Evolutionary conservation across 768 basidiomycete species (phyloP), one percentile per base, ranked within the genome.

Genomic region (Lactarius sp.): DNA sequence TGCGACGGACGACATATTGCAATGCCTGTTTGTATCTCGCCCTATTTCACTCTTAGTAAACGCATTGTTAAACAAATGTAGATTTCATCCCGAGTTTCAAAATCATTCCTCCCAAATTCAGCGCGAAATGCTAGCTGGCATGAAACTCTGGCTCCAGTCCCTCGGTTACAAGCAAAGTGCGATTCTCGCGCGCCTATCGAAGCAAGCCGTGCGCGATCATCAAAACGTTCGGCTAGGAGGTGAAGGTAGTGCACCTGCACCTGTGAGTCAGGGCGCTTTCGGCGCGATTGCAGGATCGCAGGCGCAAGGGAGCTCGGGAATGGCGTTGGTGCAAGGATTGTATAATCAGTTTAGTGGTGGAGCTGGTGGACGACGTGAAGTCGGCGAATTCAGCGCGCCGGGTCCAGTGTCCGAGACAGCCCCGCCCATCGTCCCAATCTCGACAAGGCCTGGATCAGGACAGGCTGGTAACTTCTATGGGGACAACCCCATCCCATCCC

Each of bases 31-130:
- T 39, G 85, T 53, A 31, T 14, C 27, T 41, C 51, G 58, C 47
- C 52, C 4, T 20, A 4, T n/a, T 14, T 7, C 22, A 27, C 22
- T 14, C 3, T 31, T 14, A 13, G 39, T 47, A n/a, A 14, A 42
- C 10, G 6, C 37, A 22, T 27, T 34, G 42, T 13, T 56, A 27
- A 44, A 33, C 13, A 42, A 50, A 42, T 52, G 9, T 54, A 90
- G 90, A 27, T 92, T 93, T 80, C 91, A 94, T 72, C 91, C 92
- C 16, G 86, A 90, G 66, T 94, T 92, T 79, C 84, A 87, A 71
- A 80, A 86, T 70, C 70, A 73, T 37, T 73, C 76, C 65, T 88
- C 86, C 1, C 79, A 80, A 63, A 77, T 92, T 37, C 91, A 93
- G 72, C 79, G 82, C 59, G 84, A 89, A 68, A 92, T 94, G 90